Evolutionary conservation across 495 filamentous ascomycete species (phyloP), one percentile per base, ranked within the genome.

Genomic region (Xylaria acuta): DNA sequence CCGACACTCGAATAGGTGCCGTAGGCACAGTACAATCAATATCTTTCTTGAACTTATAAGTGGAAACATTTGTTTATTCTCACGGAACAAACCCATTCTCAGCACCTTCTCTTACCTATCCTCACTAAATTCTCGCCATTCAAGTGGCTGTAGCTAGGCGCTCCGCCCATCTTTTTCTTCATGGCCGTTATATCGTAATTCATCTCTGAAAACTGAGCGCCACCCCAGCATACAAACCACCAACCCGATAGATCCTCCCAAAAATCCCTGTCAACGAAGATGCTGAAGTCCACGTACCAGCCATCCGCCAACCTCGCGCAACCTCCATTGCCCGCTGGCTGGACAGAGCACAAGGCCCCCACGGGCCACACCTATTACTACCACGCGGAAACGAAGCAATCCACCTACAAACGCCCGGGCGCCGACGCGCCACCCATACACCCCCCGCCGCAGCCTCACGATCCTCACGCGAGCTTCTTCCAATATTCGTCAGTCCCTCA

Each of bases 291-390:
- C 0, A 92, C 90, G 8, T 86, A 91, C 78, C 87, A 86, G 67
- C 85, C 86, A 14, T 82, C 82, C 20, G 64, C 78, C 40, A 77
- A 75, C 45, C 30, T 34, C 25, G 72, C 71, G n/a, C 76, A 73
- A n/a, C 84, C 86, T 62, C 90, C 92, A 22, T 83, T 97, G 4
- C 90, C 91, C 9, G 86, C 90, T 30, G 95, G 93, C 30, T 98
- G 95, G 95, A 93, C 93, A 34, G 93, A 97, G 81, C 94, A 98
- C 82, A 94, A 92, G 84, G 93, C 95, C 70, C 94, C 94, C 20
- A 91, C 92, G 69, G 94, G 95, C 7, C 94, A 97, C 77, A 85
- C 88, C 18, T 98, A 97, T 82, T 97, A 95, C 79, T 96, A 97
- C 83, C 92, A 97, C 82, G 84, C 90, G n/a, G 81, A 86, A 40